Evolutionary conservation across 2,329 filamentous ascomycete genomes (phyloP), one percentile per base, ranked within the genome.

Genomic region (Diaporthe ilicicola): DNA sequence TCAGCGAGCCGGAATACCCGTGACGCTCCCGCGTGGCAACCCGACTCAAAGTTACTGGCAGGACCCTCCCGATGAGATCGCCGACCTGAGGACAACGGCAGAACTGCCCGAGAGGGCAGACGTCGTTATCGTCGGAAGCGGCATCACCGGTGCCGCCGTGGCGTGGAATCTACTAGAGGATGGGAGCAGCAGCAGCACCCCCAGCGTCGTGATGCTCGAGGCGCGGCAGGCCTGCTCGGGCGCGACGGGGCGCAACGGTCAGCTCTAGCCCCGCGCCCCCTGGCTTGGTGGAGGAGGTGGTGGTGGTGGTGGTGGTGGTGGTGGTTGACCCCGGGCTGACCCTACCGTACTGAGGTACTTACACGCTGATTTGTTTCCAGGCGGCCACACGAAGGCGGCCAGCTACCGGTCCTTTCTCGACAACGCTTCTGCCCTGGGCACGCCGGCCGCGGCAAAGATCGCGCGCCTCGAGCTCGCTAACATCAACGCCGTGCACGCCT

Each of bases 181-280:
- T 27, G 37, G 64, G 22, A 29, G 46, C 22, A 34, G 44, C 19
- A 51, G 29, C 37, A 13, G 22, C 15, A 70, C 78, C 56, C 77
- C 80, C 34, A 81, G 84, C 61, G 81, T 92, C 4, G 84, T 92
- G 2, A 86, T 92, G 84, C 81, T 92, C 7, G 90, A 93, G 78
- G 90, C 90, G 13, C 82, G 90, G 71, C 88, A 91, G 77, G 87
- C 89, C 8, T 91, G 89, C 74, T 92, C 89, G 78, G 90, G 90
- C 64, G 90, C 90, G 2, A 92, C 90, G 0, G 90, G 90, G 17
- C 83, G 90, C 74, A 87, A 87, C 72, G 85, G 85, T 80, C 79
- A 56, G 69, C 72, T 19, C 44, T 19, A 53, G 34, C 10, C 27
- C 46, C 59, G 2, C 44, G 34, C 66, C 59, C 48, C 32, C 61